Evolutionary conservation across 2,329 filamentous ascomycete species (phyloP).

Genomic region (Erysiphe pulchra): DNA sequence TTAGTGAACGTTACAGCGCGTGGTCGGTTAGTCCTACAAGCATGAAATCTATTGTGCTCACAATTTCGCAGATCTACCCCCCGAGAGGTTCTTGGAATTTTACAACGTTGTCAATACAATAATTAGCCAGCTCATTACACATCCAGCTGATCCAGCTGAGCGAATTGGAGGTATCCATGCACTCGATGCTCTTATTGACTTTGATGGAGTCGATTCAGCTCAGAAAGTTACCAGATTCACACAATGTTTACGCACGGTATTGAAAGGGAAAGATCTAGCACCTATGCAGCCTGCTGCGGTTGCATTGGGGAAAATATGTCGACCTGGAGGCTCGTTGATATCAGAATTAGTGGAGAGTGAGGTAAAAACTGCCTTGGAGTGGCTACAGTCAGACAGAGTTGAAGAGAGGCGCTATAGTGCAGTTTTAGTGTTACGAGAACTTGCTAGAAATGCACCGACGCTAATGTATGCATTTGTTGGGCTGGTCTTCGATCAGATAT

Average conservation of each 20-base stretch:
- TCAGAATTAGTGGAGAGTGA: conserved; percentile 92
- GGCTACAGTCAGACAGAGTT: conserved; percentile 82
- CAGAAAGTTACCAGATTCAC: conserved; percentile 89
- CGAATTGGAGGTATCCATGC: conserved; percentile 79
- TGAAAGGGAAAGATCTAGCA: conserved; percentile 72
- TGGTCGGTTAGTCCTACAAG: conserved; percentile 6
- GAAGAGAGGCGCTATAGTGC: conserved; percentile 86
- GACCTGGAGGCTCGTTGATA: conserved; percentile 77
- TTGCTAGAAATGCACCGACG: conserved; percentile 80
- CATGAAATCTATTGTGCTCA: neutral
- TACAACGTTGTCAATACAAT: conserved; percentile 40
- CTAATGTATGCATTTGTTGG: conserved; percentile 87
- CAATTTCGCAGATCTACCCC: conserved; percentile 35
- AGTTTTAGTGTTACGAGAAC: conserved; percentile 68
- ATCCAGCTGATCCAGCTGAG: conserved; percentile 67
- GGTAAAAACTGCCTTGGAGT: conserved; percentile 87
- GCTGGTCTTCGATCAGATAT: conserved; percentile 88
- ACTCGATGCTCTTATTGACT: conserved; percentile 80
- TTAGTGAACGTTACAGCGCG: conserved; percentile 13
- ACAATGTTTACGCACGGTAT: conserved; percentile 63
- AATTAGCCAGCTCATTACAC: conserved; percentile 51
- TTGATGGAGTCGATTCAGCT: conserved; percentile 80
- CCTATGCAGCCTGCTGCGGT: conserved; percentile 79
- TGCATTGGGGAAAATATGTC: conserved; percentile 70
- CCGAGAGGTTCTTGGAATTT: conserved; percentile 52